Conservation (phyloP, 495 filamentous ascomycete genomes). For the Podospora didyma region DNA sequence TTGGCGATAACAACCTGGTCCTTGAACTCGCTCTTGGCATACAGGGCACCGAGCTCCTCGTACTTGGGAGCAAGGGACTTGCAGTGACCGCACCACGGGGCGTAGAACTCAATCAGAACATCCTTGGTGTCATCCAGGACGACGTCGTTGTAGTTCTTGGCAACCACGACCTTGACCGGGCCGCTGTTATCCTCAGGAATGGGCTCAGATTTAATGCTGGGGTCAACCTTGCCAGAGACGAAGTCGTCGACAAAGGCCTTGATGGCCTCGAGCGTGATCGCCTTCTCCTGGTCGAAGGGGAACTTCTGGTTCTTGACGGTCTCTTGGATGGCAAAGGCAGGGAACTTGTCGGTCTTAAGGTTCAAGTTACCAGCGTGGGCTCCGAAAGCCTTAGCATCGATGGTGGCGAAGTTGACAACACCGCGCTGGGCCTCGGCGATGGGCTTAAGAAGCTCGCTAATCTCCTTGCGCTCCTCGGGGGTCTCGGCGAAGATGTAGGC, state of each 20-base stretch:
- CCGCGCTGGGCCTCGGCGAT: slow-evolving; percentile 73
- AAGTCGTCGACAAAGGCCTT: slow-evolving; percentile 85
- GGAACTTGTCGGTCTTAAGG: slow-evolving; percentile 91
- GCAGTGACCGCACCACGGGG: slow-evolving; percentile 99
- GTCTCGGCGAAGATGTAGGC: slow-evolving; percentile 98
- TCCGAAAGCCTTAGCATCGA: slow-evolving; percentile 92
- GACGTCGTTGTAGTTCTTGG: slow-evolving; percentile 88
- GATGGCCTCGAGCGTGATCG: slow-evolving; percentile 71
- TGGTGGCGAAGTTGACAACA: slow-evolving; percentile 92
- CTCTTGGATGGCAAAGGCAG: slow-evolving; percentile 97
- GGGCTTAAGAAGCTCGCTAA: slow-evolving; percentile 61
- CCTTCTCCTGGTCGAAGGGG: slow-evolving; percentile 83
- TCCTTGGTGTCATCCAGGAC: slow-evolving; percentile 95
- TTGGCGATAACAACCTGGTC: slow-evolving; percentile 92
- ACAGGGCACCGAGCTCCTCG: slow-evolving; percentile 82
- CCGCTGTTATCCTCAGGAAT: slow-evolving; percentile 94
- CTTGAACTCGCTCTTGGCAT: slow-evolving; percentile 65
- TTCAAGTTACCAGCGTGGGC: slow-evolving; percentile 96
- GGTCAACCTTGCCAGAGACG: slow-evolving; percentile 80
- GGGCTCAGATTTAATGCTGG: slow-evolving; percentile 97
- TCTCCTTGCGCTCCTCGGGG: slow-evolving; percentile 76
- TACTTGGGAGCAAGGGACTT: slow-evolving; percentile 90
- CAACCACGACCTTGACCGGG: slow-evolving; percentile 83
- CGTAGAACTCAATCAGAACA: slow-evolving; percentile 97
- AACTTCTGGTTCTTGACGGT: slow-evolving; percentile 95